A percentile compares a stretch with the other conserved stretches of the same genome.
Evolutionary conservation across 768 basidiomycete species (phyloP).

Genomic region (Kwoniella botswanensis): DNA sequence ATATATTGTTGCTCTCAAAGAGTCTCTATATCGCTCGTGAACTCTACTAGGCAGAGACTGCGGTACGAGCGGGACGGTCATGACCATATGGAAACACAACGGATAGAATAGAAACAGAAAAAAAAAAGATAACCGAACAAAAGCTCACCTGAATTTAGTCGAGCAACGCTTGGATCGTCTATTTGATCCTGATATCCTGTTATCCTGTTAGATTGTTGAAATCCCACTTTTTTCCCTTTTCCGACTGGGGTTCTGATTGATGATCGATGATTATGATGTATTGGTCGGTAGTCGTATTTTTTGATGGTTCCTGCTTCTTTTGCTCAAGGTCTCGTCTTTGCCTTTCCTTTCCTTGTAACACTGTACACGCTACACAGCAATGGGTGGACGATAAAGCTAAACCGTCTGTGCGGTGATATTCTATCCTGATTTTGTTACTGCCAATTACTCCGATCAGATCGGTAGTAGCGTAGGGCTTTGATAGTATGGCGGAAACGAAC

Average conservation of each 20-base stretch:
- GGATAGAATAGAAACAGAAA: not conserved
- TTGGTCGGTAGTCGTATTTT: not conserved
- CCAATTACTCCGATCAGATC: not conserved
- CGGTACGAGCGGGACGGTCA: not conserved
- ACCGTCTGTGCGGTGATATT: not conserved
- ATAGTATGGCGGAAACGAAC: not conserved
- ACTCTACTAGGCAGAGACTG: not conserved
- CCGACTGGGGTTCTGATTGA: too few relatives aligned
- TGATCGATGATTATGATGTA: not conserved
- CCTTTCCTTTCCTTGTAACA: not conserved
- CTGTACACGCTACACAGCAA: not conserved
- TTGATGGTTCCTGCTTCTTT: not conserved
- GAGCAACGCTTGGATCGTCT: not conserved
- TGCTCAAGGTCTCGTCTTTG: not conserved
- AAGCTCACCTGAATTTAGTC: not conserved
- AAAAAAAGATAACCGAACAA: not conserved
- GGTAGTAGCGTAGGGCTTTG: not conserved
- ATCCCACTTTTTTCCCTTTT: not conserved
- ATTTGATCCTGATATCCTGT: not conserved
- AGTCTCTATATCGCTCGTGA: not conserved
- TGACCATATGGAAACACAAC: not conserved
- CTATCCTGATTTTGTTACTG: not conserved
- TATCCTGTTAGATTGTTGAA: not conserved
- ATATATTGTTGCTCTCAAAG: not conserved
- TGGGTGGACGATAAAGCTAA: not conserved